A percentile compares a stretch with the other conserved stretches of the same genome.
Conservation (phyloP, 2,329 filamentous ascomycete species). For the Apiospora koreana region DNA sequence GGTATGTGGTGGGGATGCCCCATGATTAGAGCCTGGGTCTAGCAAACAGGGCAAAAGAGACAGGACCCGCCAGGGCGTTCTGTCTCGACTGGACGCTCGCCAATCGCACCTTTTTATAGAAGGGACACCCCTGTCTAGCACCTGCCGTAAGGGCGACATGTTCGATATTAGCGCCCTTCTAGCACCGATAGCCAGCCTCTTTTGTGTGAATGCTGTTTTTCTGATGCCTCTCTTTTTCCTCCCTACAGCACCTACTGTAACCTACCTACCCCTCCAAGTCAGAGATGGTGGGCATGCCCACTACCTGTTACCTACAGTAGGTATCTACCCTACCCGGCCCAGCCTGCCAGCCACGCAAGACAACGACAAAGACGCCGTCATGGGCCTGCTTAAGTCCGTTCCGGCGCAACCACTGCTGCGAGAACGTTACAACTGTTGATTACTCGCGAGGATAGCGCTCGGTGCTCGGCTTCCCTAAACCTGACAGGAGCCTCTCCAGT, state of each 20-base stretch:
- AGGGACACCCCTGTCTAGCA: slow-evolving; percentile 5
- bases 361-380: not conserved
- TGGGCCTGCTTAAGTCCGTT: not conserved
- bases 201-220: slow-evolving; percentile 1
- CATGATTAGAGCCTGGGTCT: not conserved
- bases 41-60: not conserved
- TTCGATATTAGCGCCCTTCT: slow-evolving; percentile 9
- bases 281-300: slow-evolving; percentile 5
- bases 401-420: not conserved
- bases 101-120: slow-evolving; percentile 11
- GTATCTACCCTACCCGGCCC: too few relatives aligned
- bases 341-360: not conserved
- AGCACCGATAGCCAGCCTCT: slow-evolving; percentile 6
- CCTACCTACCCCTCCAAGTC: not conserved
- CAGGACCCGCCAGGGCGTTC: slow-evolving; percentile 8
- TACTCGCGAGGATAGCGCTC: slow-evolving; percentile 3
- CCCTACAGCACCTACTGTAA: too few relatives aligned
- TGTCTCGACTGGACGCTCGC: slow-evolving; percentile 1
- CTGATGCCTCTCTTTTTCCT: not conserved
- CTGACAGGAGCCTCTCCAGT: not conserved
- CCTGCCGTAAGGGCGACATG: slow-evolving; percentile 10
- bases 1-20: slow-evolving; percentile 6
- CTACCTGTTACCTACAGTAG: too few relatives aligned
- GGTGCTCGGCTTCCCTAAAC: not conserved
- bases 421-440: not conserved